These are phyloP conservation scores for Pseudozyma thailandica DNA, from an alignment of 1,284 basidiomycete species.

Conservation along the genomic window DNA sequence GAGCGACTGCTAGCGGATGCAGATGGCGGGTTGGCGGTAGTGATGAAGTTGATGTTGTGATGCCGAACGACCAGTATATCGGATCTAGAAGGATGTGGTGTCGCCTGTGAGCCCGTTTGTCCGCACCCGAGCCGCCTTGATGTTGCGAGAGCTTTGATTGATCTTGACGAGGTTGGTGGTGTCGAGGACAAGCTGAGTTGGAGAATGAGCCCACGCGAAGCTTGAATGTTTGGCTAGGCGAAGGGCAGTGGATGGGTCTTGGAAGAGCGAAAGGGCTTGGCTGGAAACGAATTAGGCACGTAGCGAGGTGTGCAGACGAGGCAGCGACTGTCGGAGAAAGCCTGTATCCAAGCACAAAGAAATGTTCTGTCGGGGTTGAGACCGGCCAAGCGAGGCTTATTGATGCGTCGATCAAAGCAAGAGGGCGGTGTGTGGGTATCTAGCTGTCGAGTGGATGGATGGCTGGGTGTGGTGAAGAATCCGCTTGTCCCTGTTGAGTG, in stretches of 20 bases:
- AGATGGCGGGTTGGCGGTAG: too few relatives aligned
- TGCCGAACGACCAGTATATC: neutral
- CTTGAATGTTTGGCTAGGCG: neutral
- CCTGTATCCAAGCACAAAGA: too few relatives aligned
- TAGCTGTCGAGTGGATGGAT: neutral
- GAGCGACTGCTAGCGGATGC: neutral
- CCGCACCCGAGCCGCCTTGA: too few relatives aligned
- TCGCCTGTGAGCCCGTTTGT: too few relatives aligned
- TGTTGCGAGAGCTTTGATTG: neutral
- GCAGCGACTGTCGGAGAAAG: too few relatives aligned
- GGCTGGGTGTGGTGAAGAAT: neutral
- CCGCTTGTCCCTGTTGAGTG: too few relatives aligned
- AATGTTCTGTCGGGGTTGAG: too few relatives aligned
- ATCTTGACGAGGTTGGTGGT: slow-evolving; percentile 4
- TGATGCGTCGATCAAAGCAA: neutral
- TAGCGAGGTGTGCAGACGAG: too few relatives aligned
- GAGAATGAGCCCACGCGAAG: neutral
- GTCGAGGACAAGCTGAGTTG: neutral
- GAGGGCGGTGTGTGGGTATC: slow-evolving; percentile 3
- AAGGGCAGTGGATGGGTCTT: neutral
- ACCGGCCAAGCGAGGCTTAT: too few relatives aligned
- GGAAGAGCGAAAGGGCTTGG: too few relatives aligned
- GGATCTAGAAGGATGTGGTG: too few relatives aligned
- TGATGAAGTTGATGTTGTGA: neutral
- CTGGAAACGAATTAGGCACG: too few relatives aligned